Base-by-base conservation (phyloP, 768 basidiomycete genomes). In the Macrolepiota albuminosa region DNA sequence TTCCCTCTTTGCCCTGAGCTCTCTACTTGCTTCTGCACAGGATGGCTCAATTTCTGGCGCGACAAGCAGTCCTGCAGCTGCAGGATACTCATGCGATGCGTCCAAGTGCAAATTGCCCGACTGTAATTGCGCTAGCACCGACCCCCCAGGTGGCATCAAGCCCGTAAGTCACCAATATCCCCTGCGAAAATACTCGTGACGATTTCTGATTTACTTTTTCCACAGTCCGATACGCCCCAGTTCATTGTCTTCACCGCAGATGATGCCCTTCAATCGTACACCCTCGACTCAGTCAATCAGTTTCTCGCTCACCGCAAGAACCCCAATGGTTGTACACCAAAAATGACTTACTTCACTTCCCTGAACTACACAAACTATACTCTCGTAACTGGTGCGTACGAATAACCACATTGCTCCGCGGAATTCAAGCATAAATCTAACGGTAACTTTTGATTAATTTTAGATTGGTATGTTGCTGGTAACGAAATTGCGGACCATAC, bases 401-500 rank as follows among this genome's bases (percentile, higher is more conserved):
- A 5, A 16, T 51, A 26, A 1, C 18, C 31, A 8, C 16, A 9
- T 49, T 24, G 71, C 10, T 33, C 48, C 34, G 11, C 43, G 26
- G 50, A 46, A n/a, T 5, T 4, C 36, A 31, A 56, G 21, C 45
- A 16, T 46, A 7, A 4, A 54, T 11, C 42, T 56, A 11, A 54
- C 26, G 21, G 21, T 21, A 21, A 21, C 21, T 21, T 21, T 21
- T 59, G 52, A 45, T 58, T 48, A 16, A 29, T 55, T 21, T 21
- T 76, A 75, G 88, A 90, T 70, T 91, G 87, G 87, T 91, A 75
- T 69, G 88, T 90, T 34, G 87, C 85, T 4, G 90, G 90, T 24
- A 91, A 91, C 69, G 91, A 93, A 69, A 91, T 93, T 63, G 88
- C 87, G 34, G 88, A 89, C 72, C 86, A 88, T 68, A 87, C 88